Percentiles rank a stretch among this genome's conserved stretches.
phyloP scores from a whole-genome alignment of 2,329 filamentous ascomycete genomes.

The Colletotrichum destructivum region DNA sequence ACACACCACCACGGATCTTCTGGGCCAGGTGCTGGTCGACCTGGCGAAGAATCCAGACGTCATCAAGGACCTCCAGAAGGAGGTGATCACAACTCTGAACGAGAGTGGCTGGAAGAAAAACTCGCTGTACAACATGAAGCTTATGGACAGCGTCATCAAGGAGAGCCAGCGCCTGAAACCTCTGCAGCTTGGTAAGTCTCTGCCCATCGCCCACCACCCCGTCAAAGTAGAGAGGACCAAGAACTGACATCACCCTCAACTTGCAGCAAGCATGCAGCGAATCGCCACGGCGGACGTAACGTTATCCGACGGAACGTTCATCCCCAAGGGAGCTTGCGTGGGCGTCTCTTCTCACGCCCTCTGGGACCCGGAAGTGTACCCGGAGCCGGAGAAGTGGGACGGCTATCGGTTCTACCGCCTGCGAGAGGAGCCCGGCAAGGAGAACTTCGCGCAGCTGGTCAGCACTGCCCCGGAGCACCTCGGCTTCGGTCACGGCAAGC shows the following conservation, averaged over 20 bases:
- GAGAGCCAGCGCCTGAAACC: constrained; percentile 52
- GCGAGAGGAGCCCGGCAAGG: constrained; percentile 28
- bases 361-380: constrained; percentile 23
- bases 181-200: constrained; percentile 25
- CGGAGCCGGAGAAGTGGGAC: constrained; percentile 23
- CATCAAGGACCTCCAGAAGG: constrained; percentile 57
- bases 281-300: constrained; percentile 3
- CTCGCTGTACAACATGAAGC: constrained; percentile 55
- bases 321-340: constrained; percentile 27
- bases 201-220: background rate
- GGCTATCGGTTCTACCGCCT: constrained; percentile 25
- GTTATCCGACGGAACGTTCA: constrained; percentile 34
- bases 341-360: constrained; percentile 16
- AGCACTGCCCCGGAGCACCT: constrained; percentile 54
- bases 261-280: constrained; percentile 37
- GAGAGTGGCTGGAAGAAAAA: constrained; percentile 55
- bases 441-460: constrained; percentile 56
- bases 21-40: constrained; percentile 56
- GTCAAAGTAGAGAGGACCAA: background rate
- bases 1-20: constrained; percentile 58
- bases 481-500: constrained; percentile 52
- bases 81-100: constrained; percentile 54
- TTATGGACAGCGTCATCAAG: constrained; percentile 60
- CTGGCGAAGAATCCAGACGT: constrained; percentile 56
- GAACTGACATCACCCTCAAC: background rate